Evolutionary conservation across 129 eudicot genomes (phyloP), one percentile per base, ranked within the genome.

Genomic region (Flaveria brownii): DNA sequence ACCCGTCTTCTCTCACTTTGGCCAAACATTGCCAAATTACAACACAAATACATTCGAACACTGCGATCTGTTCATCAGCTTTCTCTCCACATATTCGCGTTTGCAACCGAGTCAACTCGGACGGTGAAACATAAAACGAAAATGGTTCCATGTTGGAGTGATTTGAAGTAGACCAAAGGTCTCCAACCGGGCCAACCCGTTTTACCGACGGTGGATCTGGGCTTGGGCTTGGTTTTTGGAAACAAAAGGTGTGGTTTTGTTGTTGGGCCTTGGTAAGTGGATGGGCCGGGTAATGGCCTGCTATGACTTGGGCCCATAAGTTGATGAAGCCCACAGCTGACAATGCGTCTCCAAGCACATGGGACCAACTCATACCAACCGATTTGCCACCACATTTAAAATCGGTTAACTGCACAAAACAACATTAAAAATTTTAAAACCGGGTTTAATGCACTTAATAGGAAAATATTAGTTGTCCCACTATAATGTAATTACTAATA

Each of bases 351-450:
- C 97, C 97, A 8, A 89, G 88, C 8, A 87, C 82, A 77, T 92
- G 96, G 54, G 96, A 84, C 93, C 91, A 87, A 49, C 93, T 89
- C 65, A 92, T 42, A 61, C 93, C 96, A 68, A 92, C 67, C 5
- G 97, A 75, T 12, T 68, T 61, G 50, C 93, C 93, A 13, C 93
- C 93, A 59, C 97, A 92, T 70, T 82, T 89, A 64, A 92, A 86
- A n/a, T 72, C 81, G 1, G 97, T 89, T 47, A 85, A 28, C 93
- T 87, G 84, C 69, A 63, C 17, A 51, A 67, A 5, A 85, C 22
- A 55, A 10, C 20, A 17, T 9, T 5, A 23, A 33, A n/a, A 51
- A 1, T 5, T 36, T 36, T 36, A 5, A 36, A 36, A 4, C 8
- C 41, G 1, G 1, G 41, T 36, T 33, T 4, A 33, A 33, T 33